These are phyloP conservation scores for Mallotus nudiflorus DNA, from an alignment of 345 rosid genomes.

Conservation along the genomic window DNA sequence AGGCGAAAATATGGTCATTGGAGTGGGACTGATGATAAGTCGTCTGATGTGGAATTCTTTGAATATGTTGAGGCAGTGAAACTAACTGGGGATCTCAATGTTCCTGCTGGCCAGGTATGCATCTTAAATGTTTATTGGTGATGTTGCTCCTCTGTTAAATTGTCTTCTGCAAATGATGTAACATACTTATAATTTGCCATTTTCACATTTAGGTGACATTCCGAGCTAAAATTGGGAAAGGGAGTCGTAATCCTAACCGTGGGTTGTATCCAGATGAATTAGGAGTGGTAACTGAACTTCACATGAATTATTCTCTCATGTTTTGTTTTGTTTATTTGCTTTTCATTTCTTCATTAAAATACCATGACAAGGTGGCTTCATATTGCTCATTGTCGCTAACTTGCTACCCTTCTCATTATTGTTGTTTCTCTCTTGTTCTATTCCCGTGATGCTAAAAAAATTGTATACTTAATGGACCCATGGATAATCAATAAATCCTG, in stretches of 20 bases:
- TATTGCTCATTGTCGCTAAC: too few relatives aligned
- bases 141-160: background rate
- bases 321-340: background rate
- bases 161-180: conserved; percentile 8
- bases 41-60: conserved; percentile 73
- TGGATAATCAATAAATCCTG: background rate
- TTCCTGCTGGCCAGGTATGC: conserved; percentile 94
- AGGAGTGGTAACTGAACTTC: conserved; percentile 69
- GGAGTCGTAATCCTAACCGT: conserved; percentile 52
- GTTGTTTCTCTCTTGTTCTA: conserved; percentile 4
- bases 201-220: conserved; percentile 72
- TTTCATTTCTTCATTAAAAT: background rate
- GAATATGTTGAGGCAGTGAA: conserved; percentile 98
- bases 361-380: background rate
- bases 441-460: background rate
- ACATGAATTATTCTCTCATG: conserved; percentile 15
- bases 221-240: conserved; percentile 92
- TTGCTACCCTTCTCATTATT: background rate
- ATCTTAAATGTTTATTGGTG: conserved; percentile 8
- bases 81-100: conserved; percentile 97
- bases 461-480: background rate
- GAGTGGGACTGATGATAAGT: conserved; percentile 51
- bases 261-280: conserved; percentile 81
- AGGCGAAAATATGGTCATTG: conserved; percentile 88
- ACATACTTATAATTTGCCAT: conserved; percentile 19